Base-by-base conservation (phyloP, 1,139 yeast genomes). In the Candida albicans region DNA sequence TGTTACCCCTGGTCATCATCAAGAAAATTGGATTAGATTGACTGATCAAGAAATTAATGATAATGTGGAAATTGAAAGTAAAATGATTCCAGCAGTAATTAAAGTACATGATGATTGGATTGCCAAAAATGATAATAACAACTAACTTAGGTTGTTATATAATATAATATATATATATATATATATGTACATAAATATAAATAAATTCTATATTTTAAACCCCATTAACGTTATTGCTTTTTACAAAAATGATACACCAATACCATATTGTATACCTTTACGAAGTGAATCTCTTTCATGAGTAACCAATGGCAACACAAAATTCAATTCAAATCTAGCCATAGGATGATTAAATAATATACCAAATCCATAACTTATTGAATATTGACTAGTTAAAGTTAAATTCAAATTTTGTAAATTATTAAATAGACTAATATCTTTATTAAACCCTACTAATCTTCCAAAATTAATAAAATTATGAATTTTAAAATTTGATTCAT, bases 231-330 rank as follows among this genome's bases (percentile, higher is more conserved):
- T 18, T 5, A 4, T 5, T 18, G 5, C 34, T 6, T 4, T 43
- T 64, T 73, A 88, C 73, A 88, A 71, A 63, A 89, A 90, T 15
- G 93, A 83, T 39, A 89, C 67, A 0, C 98, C 98, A 41, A 93
- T 81, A 14, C 99, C 99, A 62, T 90, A 91, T 61, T 93, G 98
- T 32, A 93, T 62, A 0, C 99, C 99, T 60, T 88, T 90, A 55
- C 96, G 73, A 5, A 79, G 61, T 26, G 77, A 74, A 57, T 93
- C 99, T 32, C 79, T 68, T 11, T 75, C 72, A 56, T 84, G 83
- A 0, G 81, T 78, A 1, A 80, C 68, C 31, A 93, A 55, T 0
- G 99, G 99, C 32, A 91, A 63, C 1, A 87, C 87, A 52, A 91
- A 83, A 61, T 90, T 91, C 52, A 93, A 76, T 64, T 93, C 99